Percentiles rank a stretch among this genome's conserved stretches.
phyloP scores from a whole-genome alignment of 805 yeast genomes.

The Starmerella vaccinii region DNA sequence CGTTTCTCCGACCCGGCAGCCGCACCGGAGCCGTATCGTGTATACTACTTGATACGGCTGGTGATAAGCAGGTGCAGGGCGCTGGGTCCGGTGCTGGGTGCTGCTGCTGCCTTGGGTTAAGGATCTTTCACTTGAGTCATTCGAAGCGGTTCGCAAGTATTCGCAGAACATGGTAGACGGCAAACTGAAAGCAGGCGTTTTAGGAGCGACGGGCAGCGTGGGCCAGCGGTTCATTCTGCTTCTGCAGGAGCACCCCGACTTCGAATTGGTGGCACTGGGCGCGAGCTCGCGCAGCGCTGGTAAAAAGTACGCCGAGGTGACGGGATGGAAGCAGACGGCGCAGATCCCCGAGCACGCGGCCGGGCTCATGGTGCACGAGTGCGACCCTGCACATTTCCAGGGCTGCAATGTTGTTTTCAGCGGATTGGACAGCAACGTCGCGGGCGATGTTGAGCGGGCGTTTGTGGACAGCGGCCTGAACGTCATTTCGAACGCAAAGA shows the following conservation, averaged over 20 bases:
- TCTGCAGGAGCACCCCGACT: slow-evolving; percentile 78
- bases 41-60: no score
- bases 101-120: no score
- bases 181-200: slow-evolving; percentile 51
- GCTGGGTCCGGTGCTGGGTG: no score
- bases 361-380: slow-evolving; percentile 59
- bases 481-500: slow-evolving; percentile 90
- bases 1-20: no score
- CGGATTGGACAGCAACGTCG: slow-evolving; percentile 85
- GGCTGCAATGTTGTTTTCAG: slow-evolving; percentile 92
- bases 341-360: slow-evolving; percentile 62
- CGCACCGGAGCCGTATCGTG: slow-evolving; percentile 2
- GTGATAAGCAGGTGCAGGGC: neutral
- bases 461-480: slow-evolving; percentile 73
- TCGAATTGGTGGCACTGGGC: slow-evolving; percentile 74
- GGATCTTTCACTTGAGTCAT: slow-evolving; percentile 3
- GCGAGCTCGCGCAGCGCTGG: slow-evolving; percentile 95
- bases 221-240: slow-evolving; percentile 91
- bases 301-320: slow-evolving; percentile 71
- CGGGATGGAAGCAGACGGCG: slow-evolving; percentile 87
- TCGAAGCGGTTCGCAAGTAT: neutral
- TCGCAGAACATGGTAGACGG: slow-evolving; percentile 4
- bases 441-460: slow-evolving; percentile 83
- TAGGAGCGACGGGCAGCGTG: slow-evolving; percentile 97
- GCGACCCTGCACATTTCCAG: slow-evolving; percentile 63